Evolutionary conservation across 2,329 filamentous ascomycete species (phyloP).

Genomic region (Zymoseptoria tritici): DNA sequence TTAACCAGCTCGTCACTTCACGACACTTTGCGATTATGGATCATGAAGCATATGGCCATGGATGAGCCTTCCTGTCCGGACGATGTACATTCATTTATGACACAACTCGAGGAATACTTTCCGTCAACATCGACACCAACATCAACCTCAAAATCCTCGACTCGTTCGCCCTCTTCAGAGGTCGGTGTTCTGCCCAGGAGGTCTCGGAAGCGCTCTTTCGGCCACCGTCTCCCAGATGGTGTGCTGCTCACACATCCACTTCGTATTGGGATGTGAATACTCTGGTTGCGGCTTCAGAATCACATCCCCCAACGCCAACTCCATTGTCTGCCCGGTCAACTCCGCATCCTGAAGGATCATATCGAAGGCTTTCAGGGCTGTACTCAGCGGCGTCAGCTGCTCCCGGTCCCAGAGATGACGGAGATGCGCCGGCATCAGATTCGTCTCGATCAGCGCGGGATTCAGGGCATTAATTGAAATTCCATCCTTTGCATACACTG

Average conservation of each 20-base stretch:
- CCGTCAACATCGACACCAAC: not conserved
- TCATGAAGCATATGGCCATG: not conserved
- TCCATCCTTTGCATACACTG: constrained; percentile 24
- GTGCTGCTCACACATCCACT: constrained; percentile 31
- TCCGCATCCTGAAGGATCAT: constrained; percentile 27
- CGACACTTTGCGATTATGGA: not conserved
- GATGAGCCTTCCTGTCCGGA: not conserved
- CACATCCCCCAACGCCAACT: constrained; percentile 35
- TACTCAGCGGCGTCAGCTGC: constrained; percentile 32
- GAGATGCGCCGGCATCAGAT: constrained; percentile 25
- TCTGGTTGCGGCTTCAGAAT: constrained; percentile 34
- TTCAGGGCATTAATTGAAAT: constrained; percentile 33
- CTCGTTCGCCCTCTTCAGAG: constrained; percentile 14
- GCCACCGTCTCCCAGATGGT: constrained; percentile 29
- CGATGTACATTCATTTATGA: not conserved
- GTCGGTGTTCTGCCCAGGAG: constrained; percentile 10
- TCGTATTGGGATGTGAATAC: constrained; percentile 36
- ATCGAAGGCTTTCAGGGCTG: constrained; percentile 30
- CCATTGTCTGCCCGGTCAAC: constrained; percentile 34
- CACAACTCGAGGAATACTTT: not conserved
- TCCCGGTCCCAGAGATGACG: constrained; percentile 26
- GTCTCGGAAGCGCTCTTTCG: constrained; percentile 8
- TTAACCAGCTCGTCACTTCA: not conserved
- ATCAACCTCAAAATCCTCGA: constrained; percentile 31
- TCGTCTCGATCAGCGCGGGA: constrained; percentile 31